These are phyloP conservation scores for Polysphondylium violaceum DNA, from an alignment of 78 protist species.

Conservation along the genomic window DNA sequence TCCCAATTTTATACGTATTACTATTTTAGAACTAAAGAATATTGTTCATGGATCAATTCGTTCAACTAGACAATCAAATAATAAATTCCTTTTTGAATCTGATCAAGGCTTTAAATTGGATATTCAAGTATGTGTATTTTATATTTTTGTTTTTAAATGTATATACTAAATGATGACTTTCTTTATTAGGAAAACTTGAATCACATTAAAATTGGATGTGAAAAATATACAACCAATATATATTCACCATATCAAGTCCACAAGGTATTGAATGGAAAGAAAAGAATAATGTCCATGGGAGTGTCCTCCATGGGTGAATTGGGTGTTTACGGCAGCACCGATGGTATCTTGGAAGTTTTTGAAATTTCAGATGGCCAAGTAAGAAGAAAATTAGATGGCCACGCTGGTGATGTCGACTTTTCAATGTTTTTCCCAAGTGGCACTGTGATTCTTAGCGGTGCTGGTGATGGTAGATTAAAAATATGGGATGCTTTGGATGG, in stretches of 20 bases:
- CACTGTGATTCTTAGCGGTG: slow-evolving; percentile 59
- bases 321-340: slow-evolving; percentile 57
- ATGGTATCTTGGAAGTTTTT: slow-evolving; percentile 70
- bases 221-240: background rate
- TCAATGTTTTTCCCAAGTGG: slow-evolving; percentile 80
- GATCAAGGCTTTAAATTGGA: slow-evolving; percentile 6
- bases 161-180: background rate
- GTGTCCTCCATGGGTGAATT: slow-evolving; percentile 32
- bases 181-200: slow-evolving; percentile 14
- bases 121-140: background rate
- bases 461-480: slow-evolving; percentile 69
- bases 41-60: slow-evolving; percentile 34
- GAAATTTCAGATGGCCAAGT: slow-evolving; percentile 66
- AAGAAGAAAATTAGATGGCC: slow-evolving; percentile 74
- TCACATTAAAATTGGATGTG: background rate
- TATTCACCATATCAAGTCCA: slow-evolving; percentile 13
- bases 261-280: slow-evolving; percentile 28
- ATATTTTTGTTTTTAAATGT: background rate
- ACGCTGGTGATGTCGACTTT: slow-evolving; percentile 80
- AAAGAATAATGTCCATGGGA: slow-evolving; percentile 60
- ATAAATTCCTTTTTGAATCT: slow-evolving; percentile 42
- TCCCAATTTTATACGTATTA: too few species aligned
- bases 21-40: slow-evolving; percentile 7
- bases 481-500: slow-evolving; percentile 81
- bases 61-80: background rate